These are phyloP conservation scores for Lactarius akahatsu DNA, from an alignment of 768 basidiomycete genomes.

Conservation along the genomic window DNA sequence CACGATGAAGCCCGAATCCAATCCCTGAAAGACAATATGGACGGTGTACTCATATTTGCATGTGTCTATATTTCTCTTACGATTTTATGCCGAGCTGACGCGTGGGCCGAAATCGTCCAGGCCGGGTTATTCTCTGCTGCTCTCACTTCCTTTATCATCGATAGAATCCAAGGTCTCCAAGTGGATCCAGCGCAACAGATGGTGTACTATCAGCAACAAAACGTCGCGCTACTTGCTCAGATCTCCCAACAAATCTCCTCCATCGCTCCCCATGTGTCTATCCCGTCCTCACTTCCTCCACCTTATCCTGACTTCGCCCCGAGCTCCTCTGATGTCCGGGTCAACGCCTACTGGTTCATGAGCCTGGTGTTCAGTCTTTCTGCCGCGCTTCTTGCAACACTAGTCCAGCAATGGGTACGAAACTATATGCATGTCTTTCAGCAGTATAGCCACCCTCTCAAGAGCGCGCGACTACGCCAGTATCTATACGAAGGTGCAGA, in stretches of 20 bases:
- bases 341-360: slow-evolving; percentile 46
- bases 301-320: slow-evolving; percentile 19
- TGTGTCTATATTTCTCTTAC: slow-evolving; percentile 7
- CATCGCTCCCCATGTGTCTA: background rate
- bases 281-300: slow-evolving; percentile 12
- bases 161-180: background rate
- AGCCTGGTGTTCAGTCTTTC: slow-evolving; percentile 26
- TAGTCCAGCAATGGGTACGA: background rate
- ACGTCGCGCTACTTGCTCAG: background rate
- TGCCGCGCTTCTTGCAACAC: background rate
- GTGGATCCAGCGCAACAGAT: background rate
- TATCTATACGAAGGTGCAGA: slow-evolving; percentile 40
- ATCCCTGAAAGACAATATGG: background rate
- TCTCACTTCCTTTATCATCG: slow-evolving; percentile 1
- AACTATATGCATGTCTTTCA: no score
- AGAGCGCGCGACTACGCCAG: background rate
- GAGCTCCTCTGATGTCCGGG: slow-evolving; percentile 37
- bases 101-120: background rate
- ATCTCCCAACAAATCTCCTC: background rate
- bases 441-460: no score
- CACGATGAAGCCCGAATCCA: background rate
- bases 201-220: background rate
- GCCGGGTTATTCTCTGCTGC: background rate
- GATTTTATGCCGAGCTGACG: background rate
- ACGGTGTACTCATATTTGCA: slow-evolving; percentile 39